Evolutionary conservation across 306 rosid genomes (phyloP), one percentile per base, ranked within the genome.

Genomic region (Datisca glomerata): DNA sequence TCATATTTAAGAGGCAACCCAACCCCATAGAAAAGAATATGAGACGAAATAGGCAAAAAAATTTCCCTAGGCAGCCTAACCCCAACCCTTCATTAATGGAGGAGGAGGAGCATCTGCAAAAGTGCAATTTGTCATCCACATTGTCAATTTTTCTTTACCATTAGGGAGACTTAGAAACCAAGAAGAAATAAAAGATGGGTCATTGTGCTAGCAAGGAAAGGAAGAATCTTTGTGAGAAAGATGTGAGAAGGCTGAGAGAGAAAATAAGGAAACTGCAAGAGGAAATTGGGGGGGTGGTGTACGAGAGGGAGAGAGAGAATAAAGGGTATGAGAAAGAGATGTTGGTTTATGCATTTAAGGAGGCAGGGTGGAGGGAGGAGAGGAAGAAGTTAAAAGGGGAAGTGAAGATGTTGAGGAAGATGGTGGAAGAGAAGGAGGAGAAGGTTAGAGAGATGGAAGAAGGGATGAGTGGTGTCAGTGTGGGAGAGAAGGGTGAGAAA

Each of bases 311-410:
- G 49, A 65, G 76, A 23, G 81, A 69, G 67, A 55, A 39, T 2
- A 69, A 60, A 33, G 48, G 56, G 18, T 73, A 74, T 44, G 93
- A 87, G 70, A 70, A 69, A 7, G 96, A 84, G 21, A 75, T 72
- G 78, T 59, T 84, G 93, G 67, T 71, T 21, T 66, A 65, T 24
- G 68, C 80, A 15, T 80, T 78, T 18, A 84, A 78, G 64, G 94
- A 84, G 37, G 81, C 81, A 8, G 92, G 76, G 64, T 84, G 96
- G 98, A 89, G 66, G 69, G 74, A 67, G 39, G 96, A 89, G 77
- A 61, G 73, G 74, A 84, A 70, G 75, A 74, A 54, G 58, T 37
- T 84, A 68, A 64, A 45, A 37, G 93, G 70, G 52, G 98, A 77
- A 45, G 76, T 75, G 72, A 78, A 71, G 72, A 56, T 67, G 44